Evolutionary conservation across 352 stramenopile genomes (phyloP).

Genomic region (Pythium plurisporium): DNA sequence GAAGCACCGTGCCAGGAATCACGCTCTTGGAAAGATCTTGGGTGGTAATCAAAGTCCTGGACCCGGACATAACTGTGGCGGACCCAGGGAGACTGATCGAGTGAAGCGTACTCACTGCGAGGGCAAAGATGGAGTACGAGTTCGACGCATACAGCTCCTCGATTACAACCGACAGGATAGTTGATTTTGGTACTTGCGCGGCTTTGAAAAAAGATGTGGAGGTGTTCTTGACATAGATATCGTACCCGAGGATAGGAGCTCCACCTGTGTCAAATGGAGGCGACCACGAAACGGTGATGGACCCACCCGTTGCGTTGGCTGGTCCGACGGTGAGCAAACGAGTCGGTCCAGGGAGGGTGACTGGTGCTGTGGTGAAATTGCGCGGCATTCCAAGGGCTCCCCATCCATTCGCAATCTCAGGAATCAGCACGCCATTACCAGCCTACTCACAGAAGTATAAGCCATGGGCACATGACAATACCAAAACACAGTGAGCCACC

Average conservation of each 20-base stretch:
- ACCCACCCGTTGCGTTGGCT: conserved; percentile 34
- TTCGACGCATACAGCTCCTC: conserved; percentile 31
- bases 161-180: conserved; percentile 15
- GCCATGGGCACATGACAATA: neutral
- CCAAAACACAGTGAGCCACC: neutral
- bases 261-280: conserved; percentile 50
- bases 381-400: conserved; percentile 29
- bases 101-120: conserved; percentile 31
- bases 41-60: conserved; percentile 30
- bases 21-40: conserved; percentile 33
- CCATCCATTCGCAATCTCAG: conserved; percentile 40
- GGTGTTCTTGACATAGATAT: conserved; percentile 28
- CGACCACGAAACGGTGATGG: conserved; percentile 47
- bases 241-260: conserved; percentile 25
- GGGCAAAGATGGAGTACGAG: conserved; percentile 49
- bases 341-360: conserved; percentile 33
- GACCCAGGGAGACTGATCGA: conserved; percentile 22
- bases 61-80: conserved; percentile 32
- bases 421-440: conserved; percentile 31
- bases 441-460: conserved; percentile 26
- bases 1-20: conserved; percentile 30
- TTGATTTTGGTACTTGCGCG: neutral
- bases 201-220: conserved; percentile 29
- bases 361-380: conserved; percentile 26
- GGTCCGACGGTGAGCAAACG: neutral